Percentiles rank a stretch among this genome's conserved stretches.
phyloP scores from a whole-genome alignment of 768 basidiomycete species.

The Hygrophorus pudorinus region DNA sequence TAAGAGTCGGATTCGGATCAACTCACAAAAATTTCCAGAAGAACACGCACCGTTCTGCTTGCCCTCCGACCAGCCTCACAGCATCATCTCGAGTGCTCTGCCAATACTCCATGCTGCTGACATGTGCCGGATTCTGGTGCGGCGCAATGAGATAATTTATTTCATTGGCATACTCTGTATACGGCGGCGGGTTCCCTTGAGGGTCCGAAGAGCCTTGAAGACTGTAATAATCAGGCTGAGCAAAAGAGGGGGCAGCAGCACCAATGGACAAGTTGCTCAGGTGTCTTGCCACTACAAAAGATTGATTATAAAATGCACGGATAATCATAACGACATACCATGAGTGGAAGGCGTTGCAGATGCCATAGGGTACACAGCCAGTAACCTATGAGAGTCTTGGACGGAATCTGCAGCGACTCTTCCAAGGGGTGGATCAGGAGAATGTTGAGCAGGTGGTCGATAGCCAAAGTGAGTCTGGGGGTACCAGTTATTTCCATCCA shows the following conservation, averaged over 20 bases:
- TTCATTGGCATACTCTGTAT: slow-evolving; percentile 61
- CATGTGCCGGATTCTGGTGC: slow-evolving; percentile 27
- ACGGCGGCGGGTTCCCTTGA: slow-evolving; percentile 40
- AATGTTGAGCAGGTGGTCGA: neutral
- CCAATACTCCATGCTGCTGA: slow-evolving; percentile 47
- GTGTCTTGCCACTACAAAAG: slow-evolving; percentile 52
- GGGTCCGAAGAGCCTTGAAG: slow-evolving; percentile 19
- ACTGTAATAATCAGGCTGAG: slow-evolving; percentile 45
- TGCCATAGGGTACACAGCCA: slow-evolving; percentile 62
- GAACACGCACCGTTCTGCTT: slow-evolving; percentile 36
- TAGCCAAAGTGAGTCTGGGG: slow-evolving; percentile 1
- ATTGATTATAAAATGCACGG: slow-evolving; percentile 2
- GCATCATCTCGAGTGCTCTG: slow-evolving; percentile 51
- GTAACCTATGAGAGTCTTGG: slow-evolving; percentile 57
- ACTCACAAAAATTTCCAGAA: slow-evolving; percentile 11
- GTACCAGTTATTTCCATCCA: slow-evolving; percentile 2
- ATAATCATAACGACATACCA: slow-evolving; percentile 30
- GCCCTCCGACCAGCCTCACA: slow-evolving; percentile 46
- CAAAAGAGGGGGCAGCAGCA: slow-evolving; percentile 52
- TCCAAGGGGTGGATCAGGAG: slow-evolving; percentile 3
- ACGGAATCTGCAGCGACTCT: slow-evolving; percentile 36
- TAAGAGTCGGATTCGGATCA: slow-evolving; percentile 14
- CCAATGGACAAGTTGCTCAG: slow-evolving; percentile 48
- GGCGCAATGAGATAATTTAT: slow-evolving; percentile 44
- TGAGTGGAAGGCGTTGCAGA: slow-evolving; percentile 73